Evolutionary conservation across 1,284 basidiomycete genomes (phyloP), one percentile per base, ranked within the genome.

Genomic region (Singerocomus rubriflavus): DNA sequence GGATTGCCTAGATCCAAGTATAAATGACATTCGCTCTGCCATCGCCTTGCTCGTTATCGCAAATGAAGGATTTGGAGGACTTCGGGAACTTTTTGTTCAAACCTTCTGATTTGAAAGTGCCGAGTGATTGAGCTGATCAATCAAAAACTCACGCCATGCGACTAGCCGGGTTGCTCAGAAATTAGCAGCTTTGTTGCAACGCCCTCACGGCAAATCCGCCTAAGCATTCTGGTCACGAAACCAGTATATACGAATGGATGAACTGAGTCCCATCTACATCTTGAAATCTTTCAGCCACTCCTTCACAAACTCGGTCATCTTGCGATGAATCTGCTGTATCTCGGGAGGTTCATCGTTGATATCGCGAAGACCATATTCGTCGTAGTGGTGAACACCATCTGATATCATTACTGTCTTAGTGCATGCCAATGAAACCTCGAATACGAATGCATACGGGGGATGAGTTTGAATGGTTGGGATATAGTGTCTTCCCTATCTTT

Each of bases 371-470:
- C 93, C 93, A 62, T 89, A 88, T 71, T 94, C 91, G 60, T 96
- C 93, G 62, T 85, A 96, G 63, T 96, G 93, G 65, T 97, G 93
- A 3, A 95, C 90, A 16, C 79, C 92, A 52, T 82, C 88, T 91
- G 55, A 43, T 41, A 44, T 6, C 43, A 40, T 30, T 5, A 16
- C 14, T 25, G 25, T 36, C 12, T 54, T 10, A 46, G 55, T 32
- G 42, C 27, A 52, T 43, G 12, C 39, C 27, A 30, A 41, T 10
- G 27, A 25, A 17, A 4, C 14, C 30, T 2, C 6, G 35, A 44
- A 39, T 9, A 25, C 3, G 17, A 12, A 46, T 26, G 73, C 82
- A 36, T 58, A 91, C 90, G 77, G n/a, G 84, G 84, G 53, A 98
- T 98, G 45, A 96, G 61, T 67, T 94, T 93, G 72, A 94, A 92